Evolutionary conservation across 495 filamentous ascomycete species (phyloP).

Genomic region (Aspergillus conjunctus): DNA sequence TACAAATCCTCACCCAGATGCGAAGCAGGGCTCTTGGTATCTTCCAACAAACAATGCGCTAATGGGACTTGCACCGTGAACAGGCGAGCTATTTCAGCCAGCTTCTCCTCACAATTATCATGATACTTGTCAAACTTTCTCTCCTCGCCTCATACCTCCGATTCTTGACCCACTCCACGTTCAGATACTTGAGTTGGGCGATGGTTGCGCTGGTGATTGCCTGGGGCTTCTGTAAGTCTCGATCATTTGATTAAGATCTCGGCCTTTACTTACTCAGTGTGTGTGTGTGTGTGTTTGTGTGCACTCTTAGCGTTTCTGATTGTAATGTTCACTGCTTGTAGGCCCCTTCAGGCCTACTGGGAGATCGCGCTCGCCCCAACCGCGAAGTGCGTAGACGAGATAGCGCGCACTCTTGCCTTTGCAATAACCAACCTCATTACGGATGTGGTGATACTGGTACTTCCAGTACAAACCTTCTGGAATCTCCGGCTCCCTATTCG

Average conservation of each 20-base stretch:
- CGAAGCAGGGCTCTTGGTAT: too few relatives aligned
- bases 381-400: slow-evolving; percentile 4
- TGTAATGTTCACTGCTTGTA: slow-evolving; percentile 3
- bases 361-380: not conserved
- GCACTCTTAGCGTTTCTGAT: slow-evolving; percentile 9
- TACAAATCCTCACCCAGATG: not conserved
- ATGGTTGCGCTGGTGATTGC: slow-evolving; percentile 3
- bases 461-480: slow-evolving; percentile 6
- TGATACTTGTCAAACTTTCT: slow-evolving; percentile 14
- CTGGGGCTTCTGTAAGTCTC: slow-evolving; percentile 9
- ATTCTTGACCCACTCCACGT: slow-evolving; percentile 1
- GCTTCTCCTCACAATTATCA: slow-evolving; percentile 10
- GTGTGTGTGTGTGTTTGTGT: too few relatives aligned
- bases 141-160: slow-evolving; percentile 13
- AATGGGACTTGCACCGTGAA: not conserved
- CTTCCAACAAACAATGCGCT: not conserved
- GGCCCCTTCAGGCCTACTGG: slow-evolving; percentile 12
- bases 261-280: too few relatives aligned
- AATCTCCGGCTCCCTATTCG: slow-evolving; percentile 5
- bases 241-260: too few relatives aligned
- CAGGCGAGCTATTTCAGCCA: slow-evolving; percentile 11
- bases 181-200: slow-evolving; percentile 3
- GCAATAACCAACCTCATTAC: slow-evolving; percentile 1
- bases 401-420: slow-evolving; percentile 4
- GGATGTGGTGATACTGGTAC: not conserved